Percentiles rank a stretch among this genome's conserved stretches.
Conservation (phyloP, 176 grass and related monocot species). For the Eleusine indica region DNA sequence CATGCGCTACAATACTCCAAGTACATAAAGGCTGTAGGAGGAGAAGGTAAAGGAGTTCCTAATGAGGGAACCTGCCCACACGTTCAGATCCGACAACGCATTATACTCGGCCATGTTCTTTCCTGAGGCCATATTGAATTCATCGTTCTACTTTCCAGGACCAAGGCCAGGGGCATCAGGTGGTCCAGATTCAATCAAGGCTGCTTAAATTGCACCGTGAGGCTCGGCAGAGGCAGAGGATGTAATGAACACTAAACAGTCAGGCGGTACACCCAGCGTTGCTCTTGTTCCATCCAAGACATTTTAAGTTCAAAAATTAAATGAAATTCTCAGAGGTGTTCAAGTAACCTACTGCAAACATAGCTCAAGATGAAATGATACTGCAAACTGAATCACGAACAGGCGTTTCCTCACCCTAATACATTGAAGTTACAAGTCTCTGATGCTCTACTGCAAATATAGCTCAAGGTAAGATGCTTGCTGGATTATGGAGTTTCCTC, state of each 20-base stretch:
- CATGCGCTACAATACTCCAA: not conserved
- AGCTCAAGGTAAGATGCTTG: not conserved
- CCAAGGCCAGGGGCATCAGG: not conserved
- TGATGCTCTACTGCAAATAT: not conserved
- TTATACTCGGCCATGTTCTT: conserved; percentile 34
- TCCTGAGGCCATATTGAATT: conserved; percentile 14
- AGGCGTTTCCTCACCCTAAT: too few species aligned
- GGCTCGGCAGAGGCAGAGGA: not conserved
- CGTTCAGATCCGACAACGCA: not conserved
- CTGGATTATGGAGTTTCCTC: not conserved
- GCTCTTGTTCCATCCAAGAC: not conserved
- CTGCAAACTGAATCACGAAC: too few species aligned
- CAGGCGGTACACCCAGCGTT: not conserved
- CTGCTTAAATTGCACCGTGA: not conserved
- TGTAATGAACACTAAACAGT: not conserved
- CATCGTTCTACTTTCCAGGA: not conserved
- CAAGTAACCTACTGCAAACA: not conserved
- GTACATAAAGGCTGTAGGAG: not conserved
- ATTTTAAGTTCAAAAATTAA: too few species aligned
- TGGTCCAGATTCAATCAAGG: conserved; percentile 30
- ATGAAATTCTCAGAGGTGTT: not conserved
- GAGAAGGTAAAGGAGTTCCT: not conserved
- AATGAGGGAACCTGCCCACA: not conserved
- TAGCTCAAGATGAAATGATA: not conserved
- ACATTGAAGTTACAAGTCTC: too few species aligned